Base-by-base conservation (phyloP, 1,139 yeast genomes). In the Torulaspora pretoriensis region DNA sequence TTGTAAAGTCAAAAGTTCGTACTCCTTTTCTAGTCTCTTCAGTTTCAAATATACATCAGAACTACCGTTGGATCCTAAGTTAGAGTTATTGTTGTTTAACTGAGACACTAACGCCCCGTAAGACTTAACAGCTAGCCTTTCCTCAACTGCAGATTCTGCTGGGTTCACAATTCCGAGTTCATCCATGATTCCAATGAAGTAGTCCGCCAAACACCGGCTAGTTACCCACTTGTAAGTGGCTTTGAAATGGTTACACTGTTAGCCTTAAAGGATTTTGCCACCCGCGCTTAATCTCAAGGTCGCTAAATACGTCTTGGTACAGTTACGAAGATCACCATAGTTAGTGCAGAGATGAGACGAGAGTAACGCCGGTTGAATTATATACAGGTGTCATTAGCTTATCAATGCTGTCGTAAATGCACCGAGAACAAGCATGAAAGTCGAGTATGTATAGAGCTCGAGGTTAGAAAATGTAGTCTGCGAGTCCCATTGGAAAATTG, bases 1-100 rank as follows among this genome's bases (percentile, higher is more conserved):
- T 68, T 92, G 98, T 54, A 92, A 73, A 47, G 78, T 71, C 52
- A 94, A 70, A 45, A 92, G 72, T 59, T 90, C 96, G 58, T 87
- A 76, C 61, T 90, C 96, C 55, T 90, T 87, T 64, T 92, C 95
- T 52, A 92, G 75, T 63, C 80, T 84, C 73, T 92, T 94, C 59
- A 90, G 74, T 55, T 79, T 83, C 57, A 88, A 72, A 67, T 92
- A 94, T 33, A 85, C 83, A 62, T 90, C 97, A 32, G 73, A 52
- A 39, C 65, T 69, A 30, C 72, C 77, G 46, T 54, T 55, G 49
- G 45, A 37, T 44, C 51, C 35, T 39, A 45, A 43, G 52, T 35
- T 47, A 2, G 41, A 41, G 23, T 42, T 49, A 35, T 50, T 42
- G 38, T 39, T 50, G 45, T 49, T 51, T 30, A 63, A 45, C 43